Conservation (phyloP, 805 yeast genomes). For the Suhomyces vadensis region DNA sequence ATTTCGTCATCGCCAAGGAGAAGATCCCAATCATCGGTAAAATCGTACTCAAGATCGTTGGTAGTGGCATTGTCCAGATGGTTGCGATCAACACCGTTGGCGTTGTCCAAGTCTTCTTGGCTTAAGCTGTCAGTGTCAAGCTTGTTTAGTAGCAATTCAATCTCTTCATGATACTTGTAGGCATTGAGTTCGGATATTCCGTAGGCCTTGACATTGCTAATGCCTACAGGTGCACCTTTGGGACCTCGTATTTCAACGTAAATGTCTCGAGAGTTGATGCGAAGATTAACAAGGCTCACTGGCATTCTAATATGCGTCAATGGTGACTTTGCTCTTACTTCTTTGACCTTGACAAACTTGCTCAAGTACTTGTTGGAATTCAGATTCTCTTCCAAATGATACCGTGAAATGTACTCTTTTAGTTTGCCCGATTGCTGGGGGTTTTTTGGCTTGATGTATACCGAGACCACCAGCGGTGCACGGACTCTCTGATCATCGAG, state of each 20-base stretch:
- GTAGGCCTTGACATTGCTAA: conserved; percentile 26
- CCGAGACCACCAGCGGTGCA: conserved; percentile 22
- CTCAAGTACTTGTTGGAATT: conserved; percentile 27
- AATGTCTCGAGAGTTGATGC: conserved; percentile 33
- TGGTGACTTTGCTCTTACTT: conserved; percentile 14
- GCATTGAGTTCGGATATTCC: conserved; percentile 33
- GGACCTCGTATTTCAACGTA: conserved; percentile 26
- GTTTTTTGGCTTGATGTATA: conserved; percentile 33
- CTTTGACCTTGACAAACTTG: conserved; percentile 34
- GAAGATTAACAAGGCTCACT: conserved; percentile 32
- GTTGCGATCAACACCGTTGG: too few species aligned
- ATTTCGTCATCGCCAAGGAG: not conserved
- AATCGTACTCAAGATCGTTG: not conserved
- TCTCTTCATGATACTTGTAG: conserved; percentile 24
- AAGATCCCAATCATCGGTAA: not conserved
- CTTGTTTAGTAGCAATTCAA: conserved; percentile 18
- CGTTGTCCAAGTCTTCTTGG: too few species aligned
- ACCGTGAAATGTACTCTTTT: conserved; percentile 17
- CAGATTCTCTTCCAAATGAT: conserved; percentile 2
- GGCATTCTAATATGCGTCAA: conserved; percentile 36
- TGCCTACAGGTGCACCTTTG: conserved; percentile 8
- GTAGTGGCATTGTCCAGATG: too few species aligned
- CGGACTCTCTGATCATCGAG: not conserved
- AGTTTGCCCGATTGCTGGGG: conserved; percentile 18
- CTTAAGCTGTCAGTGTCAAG: conserved; percentile 3